Conservation (phyloP, 2,329 filamentous ascomycete genomes). For the Fusarium longipes region DNA sequence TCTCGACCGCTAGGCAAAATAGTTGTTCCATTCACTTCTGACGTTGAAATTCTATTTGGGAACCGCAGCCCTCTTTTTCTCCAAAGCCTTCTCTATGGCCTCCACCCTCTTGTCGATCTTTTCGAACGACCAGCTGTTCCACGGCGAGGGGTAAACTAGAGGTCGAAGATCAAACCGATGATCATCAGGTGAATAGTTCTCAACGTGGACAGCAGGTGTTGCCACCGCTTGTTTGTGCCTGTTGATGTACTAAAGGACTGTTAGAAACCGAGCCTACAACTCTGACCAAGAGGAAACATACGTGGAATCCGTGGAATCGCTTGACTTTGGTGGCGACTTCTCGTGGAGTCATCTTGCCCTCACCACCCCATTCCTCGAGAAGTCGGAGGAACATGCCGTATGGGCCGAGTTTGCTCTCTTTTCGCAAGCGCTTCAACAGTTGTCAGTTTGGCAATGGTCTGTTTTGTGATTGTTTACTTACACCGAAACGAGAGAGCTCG, state of each 20-base stretch:
- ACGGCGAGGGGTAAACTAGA: slow-evolving; percentile 51
- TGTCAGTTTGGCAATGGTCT: not conserved
- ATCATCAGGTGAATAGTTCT: slow-evolving; percentile 44
- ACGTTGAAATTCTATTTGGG: slow-evolving; percentile 9
- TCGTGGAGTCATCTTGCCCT: slow-evolving; percentile 51
- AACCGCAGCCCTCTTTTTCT: slow-evolving; percentile 15
- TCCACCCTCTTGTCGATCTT: slow-evolving; percentile 54
- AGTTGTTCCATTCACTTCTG: too few relatives aligned
- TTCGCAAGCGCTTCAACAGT: slow-evolving; percentile 47
- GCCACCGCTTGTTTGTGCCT: slow-evolving; percentile 30
- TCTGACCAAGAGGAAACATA: not conserved
- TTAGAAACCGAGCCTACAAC: not conserved
- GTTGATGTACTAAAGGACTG: slow-evolving; percentile 11
- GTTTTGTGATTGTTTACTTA: not conserved
- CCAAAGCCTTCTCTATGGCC: slow-evolving; percentile 46
- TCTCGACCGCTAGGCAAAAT: too few relatives aligned
- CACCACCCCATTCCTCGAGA: slow-evolving; percentile 53
- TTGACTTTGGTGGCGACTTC: slow-evolving; percentile 48
- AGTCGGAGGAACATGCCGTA: slow-evolving; percentile 55
- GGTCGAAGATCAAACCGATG: slow-evolving; percentile 44
- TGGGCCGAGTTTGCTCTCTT: slow-evolving; percentile 57
- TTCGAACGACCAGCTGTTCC: slow-evolving; percentile 52
- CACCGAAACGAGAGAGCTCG: slow-evolving; percentile 55
- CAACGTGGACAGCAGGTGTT: slow-evolving; percentile 22
- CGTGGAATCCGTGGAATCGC: slow-evolving; percentile 52